Base-by-base conservation (phyloP, 495 filamentous ascomycete genomes). In the Talaromyces thailandensis region DNA sequence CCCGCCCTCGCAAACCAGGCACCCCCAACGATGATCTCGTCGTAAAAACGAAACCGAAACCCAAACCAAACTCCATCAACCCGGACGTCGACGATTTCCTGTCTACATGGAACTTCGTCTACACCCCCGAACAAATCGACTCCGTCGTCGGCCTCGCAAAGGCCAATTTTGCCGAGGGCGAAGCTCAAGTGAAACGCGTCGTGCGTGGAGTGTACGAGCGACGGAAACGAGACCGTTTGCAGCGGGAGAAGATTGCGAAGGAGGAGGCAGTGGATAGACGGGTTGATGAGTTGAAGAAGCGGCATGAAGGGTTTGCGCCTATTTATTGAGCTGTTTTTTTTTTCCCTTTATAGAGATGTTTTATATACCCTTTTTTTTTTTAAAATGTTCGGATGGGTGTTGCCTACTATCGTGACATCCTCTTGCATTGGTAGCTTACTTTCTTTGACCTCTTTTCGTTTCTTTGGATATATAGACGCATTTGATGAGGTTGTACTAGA, bases 41-140 rank as follows among this genome's bases (percentile, higher is more conserved):
- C 51, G 45, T 66, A 4, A 57, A 63, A 18, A 60, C 68, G 0
- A 61, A 67, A 1, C 61, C 69, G 0, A 61, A 67, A 0, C 75
- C 76, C 0, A 84, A 86, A 21, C 89, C 93, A 1, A 80, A 81
- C 6, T 88, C 84, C 57, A 87, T 97, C 26, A 86, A 96, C 69
- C 93, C 94, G 0, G 83, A 87, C 35, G 83, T 79, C 12, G 85
- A 83, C 62, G 89, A 92, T 56, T 98, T 92, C 77, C 82, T 97
- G 73, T 90, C 85, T 66, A 98, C 94, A 1, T 98, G 94, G 94
- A 98, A 97, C 71, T 97, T 97, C 70, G 85, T 96, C 50, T 97
- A 96, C 73, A 92, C 89, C 35, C 89, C 92, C 0, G 82, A 91
- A 61, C 86, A 97, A 68, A 81, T 97, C 53, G 93, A 96, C 59